Conservation (phyloP, 208 protist species). For the Trypanosoma scelopori region DNA sequence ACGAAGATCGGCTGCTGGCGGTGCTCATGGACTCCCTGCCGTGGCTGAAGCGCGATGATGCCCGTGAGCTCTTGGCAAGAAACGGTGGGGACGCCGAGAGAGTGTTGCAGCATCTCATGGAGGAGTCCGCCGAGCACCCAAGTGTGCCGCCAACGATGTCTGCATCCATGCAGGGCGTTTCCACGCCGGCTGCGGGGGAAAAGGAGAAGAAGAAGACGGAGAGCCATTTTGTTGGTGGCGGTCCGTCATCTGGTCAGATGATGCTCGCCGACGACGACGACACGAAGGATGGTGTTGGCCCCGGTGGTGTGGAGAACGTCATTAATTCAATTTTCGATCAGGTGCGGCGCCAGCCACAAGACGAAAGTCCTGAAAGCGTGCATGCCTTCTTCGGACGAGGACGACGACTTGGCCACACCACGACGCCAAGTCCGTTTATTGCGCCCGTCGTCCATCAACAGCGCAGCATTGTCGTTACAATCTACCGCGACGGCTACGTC, state of each 20-base stretch:
- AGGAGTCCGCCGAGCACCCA: not conserved
- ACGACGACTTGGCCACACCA: constrained; percentile 74
- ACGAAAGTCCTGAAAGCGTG: constrained; percentile 12
- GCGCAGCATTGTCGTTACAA: constrained; percentile 46
- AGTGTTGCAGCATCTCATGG: not conserved
- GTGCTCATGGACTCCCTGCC: constrained; percentile 7
- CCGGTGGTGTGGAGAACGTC: constrained; percentile 11
- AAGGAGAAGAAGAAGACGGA: constrained; percentile 21
- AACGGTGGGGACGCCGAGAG: constrained; percentile 16
- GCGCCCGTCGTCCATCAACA: constrained; percentile 46
- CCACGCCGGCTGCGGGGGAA: not conserved
- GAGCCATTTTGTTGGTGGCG: constrained; percentile 61
- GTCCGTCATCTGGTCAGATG: constrained; percentile 53
- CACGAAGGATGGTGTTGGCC: not conserved
- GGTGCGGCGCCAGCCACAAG: not conserved
- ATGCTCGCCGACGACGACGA: constrained; percentile 36
- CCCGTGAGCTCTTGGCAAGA: constrained; percentile 6
- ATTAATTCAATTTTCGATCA: constrained; percentile 40
- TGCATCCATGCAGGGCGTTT: not conserved
- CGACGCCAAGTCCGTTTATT: constrained; percentile 62
- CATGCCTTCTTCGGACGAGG: constrained; percentile 73
- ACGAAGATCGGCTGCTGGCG: constrained; percentile 5
- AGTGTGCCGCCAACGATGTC: not conserved
- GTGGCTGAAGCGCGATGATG: constrained; percentile 24
- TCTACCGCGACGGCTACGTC: constrained; percentile 69